These are phyloP conservation scores for Fragaria ananassa DNA, from an alignment of 306 rosid species.

Conservation along the genomic window DNA sequence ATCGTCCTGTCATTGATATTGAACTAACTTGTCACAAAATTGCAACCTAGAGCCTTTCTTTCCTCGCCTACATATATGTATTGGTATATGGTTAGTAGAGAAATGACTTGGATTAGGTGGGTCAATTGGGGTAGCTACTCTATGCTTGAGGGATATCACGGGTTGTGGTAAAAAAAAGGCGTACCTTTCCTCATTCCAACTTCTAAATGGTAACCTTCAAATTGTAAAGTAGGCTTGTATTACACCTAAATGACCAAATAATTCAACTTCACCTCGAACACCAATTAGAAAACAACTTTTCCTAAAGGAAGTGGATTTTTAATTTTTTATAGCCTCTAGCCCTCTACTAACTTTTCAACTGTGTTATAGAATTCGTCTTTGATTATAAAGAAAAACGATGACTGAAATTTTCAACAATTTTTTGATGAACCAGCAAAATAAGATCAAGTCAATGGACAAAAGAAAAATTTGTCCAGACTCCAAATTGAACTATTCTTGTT, in stretches of 20 bases:
- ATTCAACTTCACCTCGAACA: too few species aligned
- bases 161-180: background rate
- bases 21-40: too few species aligned
- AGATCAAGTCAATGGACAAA: too few species aligned
- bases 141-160: background rate
- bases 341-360: background rate
- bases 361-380: background rate
- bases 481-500: too few species aligned
- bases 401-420: too few species aligned
- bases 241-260: too few species aligned
- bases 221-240: too few species aligned
- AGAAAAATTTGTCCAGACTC: too few species aligned
- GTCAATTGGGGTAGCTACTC: background rate
- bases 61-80: too few species aligned
- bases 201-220: background rate
- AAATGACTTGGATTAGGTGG: slow-evolving; percentile 1
- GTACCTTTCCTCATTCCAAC: background rate
- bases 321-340: too few species aligned
- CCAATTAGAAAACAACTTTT: background rate
- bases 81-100: background rate
- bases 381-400: background rate
- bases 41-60: too few species aligned
- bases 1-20: background rate
- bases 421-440: too few species aligned
- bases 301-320: background rate